Conservation (phyloP, 495 filamentous ascomycete species). For the Aspergillus baeticus region DNA sequence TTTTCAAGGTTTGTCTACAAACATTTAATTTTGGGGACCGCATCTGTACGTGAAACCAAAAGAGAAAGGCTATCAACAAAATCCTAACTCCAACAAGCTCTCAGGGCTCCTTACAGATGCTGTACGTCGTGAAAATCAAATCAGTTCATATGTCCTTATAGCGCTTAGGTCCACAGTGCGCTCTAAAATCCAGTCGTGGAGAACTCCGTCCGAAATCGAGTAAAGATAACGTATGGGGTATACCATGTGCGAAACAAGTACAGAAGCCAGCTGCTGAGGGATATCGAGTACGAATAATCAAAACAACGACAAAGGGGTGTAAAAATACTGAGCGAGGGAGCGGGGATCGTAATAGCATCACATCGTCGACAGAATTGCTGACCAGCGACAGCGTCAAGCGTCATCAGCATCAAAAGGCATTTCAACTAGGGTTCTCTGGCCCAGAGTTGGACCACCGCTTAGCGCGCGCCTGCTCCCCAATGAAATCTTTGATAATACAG, state of each 20-base stretch:
- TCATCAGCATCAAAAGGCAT: not conserved
- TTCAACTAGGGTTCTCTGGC: constrained; percentile 5
- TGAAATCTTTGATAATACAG: constrained; percentile 48
- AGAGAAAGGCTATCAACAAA: not conserved
- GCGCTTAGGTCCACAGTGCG: not conserved
- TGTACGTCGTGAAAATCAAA: not conserved
- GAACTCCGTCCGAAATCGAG: not conserved
- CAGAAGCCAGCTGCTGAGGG: constrained; percentile 4
- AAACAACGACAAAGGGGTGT: not conserved
- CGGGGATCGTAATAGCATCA: constrained; percentile 7
- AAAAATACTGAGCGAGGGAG: not conserved
- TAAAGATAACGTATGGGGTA: constrained; percentile 8
- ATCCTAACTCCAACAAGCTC: not conserved
- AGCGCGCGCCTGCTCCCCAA: constrained; percentile 32
- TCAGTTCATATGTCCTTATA: not conserved
- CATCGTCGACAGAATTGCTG: not conserved
- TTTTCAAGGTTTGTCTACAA: too few species aligned
- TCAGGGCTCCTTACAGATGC: not conserved
- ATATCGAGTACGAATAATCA: constrained; percentile 5
- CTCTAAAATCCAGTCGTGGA: constrained; percentile 2
- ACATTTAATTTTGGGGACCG: too few species aligned
- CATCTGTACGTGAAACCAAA: not conserved
- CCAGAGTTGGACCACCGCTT: constrained; percentile 29
- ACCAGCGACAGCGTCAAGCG: not conserved
- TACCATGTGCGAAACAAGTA: constrained; percentile 4